Base-by-base conservation (phyloP, 2,329 filamentous ascomycete genomes). In the Nothopassalora personata region DNA sequence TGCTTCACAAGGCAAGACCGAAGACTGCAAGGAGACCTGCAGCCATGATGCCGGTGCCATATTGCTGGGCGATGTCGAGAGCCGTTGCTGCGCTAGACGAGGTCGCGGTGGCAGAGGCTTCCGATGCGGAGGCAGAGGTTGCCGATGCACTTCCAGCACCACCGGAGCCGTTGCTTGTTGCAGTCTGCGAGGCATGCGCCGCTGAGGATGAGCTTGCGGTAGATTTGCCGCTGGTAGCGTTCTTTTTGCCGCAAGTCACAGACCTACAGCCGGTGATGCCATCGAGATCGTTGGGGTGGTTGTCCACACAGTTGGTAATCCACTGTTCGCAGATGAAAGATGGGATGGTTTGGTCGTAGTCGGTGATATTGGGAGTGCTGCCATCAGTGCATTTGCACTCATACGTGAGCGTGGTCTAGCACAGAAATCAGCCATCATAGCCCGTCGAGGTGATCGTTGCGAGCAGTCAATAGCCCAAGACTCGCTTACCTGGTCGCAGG, bases 321-420 rank as follows among this genome's bases (percentile, higher is more conserved):
- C 79, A 81, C 63, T 73, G 74, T 67, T 79, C 69, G 76, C 85
- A 88, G 72, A 84, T 78, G 72, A 77, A 85, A 73, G 77, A 83
- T 46, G 84, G 84, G 52, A 88, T 75, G 27, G 83, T 84, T 72
- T 82, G 75, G 56, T 73, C 66, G 74, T 86, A 88, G 66, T 77
- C 74, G 60, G 75, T 71, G 66, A 86, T 78, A 68, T 85, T 79
- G 65, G 83, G 83, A 7, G 72, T 70, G 46, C 77, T 80, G 64
- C 79, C 80, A 70, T 85, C 81, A 63, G 68, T 63, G 77, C 86
- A 88, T 53, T 76, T 75, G 74, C 86, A 88, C 58, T 69, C 76
- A 76, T 78, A 87, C 34, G 71, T 72, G 60, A 88, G 77, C 18
- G 76, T 83, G 68, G 53, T 61, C 62, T 64, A 34, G 43, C 46